These are phyloP conservation scores for Prunus kanzakura DNA, from an alignment of 306 rosid genomes.

Conservation along the genomic window DNA sequence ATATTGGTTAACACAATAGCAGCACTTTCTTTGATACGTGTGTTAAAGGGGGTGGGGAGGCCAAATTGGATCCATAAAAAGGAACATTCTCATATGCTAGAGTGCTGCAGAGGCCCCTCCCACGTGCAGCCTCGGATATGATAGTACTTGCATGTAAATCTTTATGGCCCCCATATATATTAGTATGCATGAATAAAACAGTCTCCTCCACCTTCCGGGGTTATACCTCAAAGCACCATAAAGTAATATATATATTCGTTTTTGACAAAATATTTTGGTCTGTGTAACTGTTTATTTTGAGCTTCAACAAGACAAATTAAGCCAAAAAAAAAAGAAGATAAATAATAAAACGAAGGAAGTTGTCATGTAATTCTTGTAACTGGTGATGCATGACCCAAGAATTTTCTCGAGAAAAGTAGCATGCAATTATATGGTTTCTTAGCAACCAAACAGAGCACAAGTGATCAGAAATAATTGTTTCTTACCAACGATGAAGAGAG, in stretches of 20 bases:
- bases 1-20: not conserved
- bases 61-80: too few relatives aligned
- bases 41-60: not conserved
- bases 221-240: not conserved
- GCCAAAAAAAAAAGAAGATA: not conserved
- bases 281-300: not conserved
- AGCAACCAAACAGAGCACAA: slow-evolving; percentile 2
- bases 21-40: not conserved
- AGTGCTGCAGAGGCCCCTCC: not conserved
- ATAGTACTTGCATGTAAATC: not conserved
- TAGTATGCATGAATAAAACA: not conserved
- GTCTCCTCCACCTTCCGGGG: not conserved
- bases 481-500: slow-evolving; percentile 34
- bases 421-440: not conserved
- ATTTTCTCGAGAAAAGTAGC: not conserved
- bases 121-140: not conserved
- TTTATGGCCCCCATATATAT: not conserved
- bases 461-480: not conserved
- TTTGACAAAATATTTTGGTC: not conserved
- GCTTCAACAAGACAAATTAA: not conserved
- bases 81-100: too few relatives aligned
- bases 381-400: not conserved
- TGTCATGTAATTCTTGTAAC: not conserved
- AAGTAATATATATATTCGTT: not conserved
- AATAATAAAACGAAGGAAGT: too few relatives aligned